A percentile compares a stretch with the other conserved stretches of the same genome.
Evolutionary conservation across 2,329 filamentous ascomycete species (phyloP).

Genomic region (Nemania diffusa): DNA sequence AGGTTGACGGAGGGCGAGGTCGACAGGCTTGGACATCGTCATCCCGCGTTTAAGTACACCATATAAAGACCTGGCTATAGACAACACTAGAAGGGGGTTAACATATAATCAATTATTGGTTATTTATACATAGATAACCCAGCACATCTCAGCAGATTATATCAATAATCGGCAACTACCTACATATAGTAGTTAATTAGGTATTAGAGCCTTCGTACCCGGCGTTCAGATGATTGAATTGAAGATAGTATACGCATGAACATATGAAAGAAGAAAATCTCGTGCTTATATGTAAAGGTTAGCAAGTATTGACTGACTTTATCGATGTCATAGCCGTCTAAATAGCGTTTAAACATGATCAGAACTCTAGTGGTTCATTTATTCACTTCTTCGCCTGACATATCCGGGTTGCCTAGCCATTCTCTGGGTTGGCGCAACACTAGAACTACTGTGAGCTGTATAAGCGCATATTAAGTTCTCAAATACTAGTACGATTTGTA

Average conservation of each 20-base stretch:
- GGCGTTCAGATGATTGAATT: neutral
- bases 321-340: neutral
- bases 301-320: neutral
- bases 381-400: too few species aligned
- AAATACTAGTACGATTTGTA: too few species aligned
- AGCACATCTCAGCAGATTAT: neutral
- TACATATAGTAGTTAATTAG: neutral
- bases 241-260: neutral
- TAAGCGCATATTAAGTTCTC: too few species aligned
- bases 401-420: too few species aligned
- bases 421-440: too few species aligned
- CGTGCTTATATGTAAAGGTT: neutral
- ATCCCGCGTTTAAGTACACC: conserved; percentile 34
- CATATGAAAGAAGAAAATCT: neutral
- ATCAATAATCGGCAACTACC: neutral
- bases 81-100: neutral
- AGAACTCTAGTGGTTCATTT: too few species aligned
- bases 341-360: too few species aligned
- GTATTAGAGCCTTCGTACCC: neutral
- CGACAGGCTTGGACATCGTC: conserved; percentile 32
- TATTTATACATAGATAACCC: neutral
- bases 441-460: too few species aligned
- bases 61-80: conserved; percentile 1
- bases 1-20: conserved; percentile 18
- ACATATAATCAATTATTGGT: neutral